Percentiles rank a stretch among this genome's conserved stretches.
Evolutionary conservation across 345 rosid genomes (phyloP).

Genomic region (Acer saccharum): DNA sequence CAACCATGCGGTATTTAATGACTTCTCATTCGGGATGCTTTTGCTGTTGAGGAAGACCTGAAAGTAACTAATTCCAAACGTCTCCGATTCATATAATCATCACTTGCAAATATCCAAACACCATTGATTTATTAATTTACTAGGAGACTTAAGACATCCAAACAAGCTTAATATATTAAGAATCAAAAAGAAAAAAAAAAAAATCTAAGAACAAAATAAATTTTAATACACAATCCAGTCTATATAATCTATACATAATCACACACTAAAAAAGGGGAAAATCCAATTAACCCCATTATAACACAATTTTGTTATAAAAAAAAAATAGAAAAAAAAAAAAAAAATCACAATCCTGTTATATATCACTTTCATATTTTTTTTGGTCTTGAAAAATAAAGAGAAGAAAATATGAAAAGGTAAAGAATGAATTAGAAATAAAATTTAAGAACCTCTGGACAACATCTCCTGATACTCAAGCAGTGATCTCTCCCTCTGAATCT

Average conservation of each 20-base stretch:
- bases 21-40: background rate
- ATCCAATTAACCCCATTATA: background rate
- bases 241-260: background rate
- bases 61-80: background rate
- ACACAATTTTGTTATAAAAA: background rate
- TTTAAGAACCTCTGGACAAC: slow-evolving; percentile 59
- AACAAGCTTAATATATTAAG: background rate
- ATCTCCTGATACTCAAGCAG: slow-evolving; percentile 66
- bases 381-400: background rate
- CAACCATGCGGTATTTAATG: too few relatives aligned
- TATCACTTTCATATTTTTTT: slow-evolving; percentile 1
- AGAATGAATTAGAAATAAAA: background rate
- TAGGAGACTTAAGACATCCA: too few relatives aligned
- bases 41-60: background rate
- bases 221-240: background rate
- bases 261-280: background rate
- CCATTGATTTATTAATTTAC: background rate
- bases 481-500: slow-evolving; percentile 65
- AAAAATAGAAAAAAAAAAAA: slow-evolving; percentile 8
- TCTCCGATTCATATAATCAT: too few relatives aligned
- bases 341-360: background rate
- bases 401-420: slow-evolving; percentile 12
- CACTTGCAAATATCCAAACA: background rate
- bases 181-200: background rate
- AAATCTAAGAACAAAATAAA: background rate